Evolutionary conservation across 805 yeast species (phyloP).

Genomic region (Sungouiozyma intestinalis): DNA sequence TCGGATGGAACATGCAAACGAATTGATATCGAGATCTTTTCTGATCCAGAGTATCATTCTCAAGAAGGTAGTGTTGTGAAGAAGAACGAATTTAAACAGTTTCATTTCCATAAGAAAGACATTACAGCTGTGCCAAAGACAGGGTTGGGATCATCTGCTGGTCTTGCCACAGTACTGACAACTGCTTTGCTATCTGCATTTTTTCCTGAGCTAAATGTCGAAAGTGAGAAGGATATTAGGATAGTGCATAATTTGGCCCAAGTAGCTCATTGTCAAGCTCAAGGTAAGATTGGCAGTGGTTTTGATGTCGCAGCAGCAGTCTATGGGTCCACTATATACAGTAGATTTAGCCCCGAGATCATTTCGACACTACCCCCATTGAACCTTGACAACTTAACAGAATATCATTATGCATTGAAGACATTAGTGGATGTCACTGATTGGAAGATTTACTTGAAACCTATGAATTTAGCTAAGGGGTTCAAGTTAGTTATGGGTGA

Average conservation of each 20-base stretch:
- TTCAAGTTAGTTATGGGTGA: constrained; percentile 84
- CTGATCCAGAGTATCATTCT: constrained; percentile 87
- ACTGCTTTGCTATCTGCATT: constrained; percentile 53
- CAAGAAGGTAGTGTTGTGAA: constrained; percentile 38
- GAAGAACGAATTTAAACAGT: constrained; percentile 32
- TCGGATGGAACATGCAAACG: constrained; percentile 18
- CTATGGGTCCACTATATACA: constrained; percentile 77
- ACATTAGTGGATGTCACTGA: constrained; percentile 32
- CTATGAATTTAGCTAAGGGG: constrained; percentile 57
- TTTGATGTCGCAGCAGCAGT: constrained; percentile 96
- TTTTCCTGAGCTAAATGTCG: constrained; percentile 27
- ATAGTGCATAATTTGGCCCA: constrained; percentile 79
- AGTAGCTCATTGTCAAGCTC: constrained; percentile 86
- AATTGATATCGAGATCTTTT: constrained; percentile 50
- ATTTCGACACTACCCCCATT: constrained; percentile 31
- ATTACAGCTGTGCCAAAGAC: constrained; percentile 80
- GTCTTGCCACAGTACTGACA: constrained; percentile 70
- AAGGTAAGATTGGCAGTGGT: constrained; percentile 92
- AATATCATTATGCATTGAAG: constrained; percentile 26
- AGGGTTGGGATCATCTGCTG: constrained; percentile 94
- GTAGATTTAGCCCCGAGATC: constrained; percentile 55
- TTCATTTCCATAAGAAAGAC: constrained; percentile 47
- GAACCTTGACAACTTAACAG: constrained; percentile 6
- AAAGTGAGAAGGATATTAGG: constrained; percentile 15
- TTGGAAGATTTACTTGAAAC: constrained; percentile 53